Base-by-base conservation (phyloP, 2,329 filamentous ascomycete species). In the Tolypocladium cylindrosporum region DNA sequence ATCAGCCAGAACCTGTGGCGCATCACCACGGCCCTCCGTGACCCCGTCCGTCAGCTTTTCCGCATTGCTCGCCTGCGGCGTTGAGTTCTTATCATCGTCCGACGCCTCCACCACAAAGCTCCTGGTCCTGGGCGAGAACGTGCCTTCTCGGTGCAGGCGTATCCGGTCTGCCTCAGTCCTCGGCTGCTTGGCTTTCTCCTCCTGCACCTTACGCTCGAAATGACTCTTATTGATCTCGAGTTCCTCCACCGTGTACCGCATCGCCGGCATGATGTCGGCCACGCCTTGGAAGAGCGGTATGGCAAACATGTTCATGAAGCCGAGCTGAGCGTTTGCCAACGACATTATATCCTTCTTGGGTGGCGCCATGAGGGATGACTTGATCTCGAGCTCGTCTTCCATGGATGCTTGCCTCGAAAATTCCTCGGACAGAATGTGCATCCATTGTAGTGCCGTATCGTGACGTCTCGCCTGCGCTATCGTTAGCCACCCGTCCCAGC, bases 251-350 rank as follows among this genome's bases (percentile, higher is more conserved):
- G 88, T 90, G 71, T 95, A 97, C 55, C 80, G 78, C 85, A 97
- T 90, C 27, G 83, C 84, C 2, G 94, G 92, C 67, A 97, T 81
- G 41, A 97, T 83, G 65, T 95, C 89, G 37, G 90, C 86, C 9
- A 97, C 87, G 9, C 89, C 90, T 68, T 91, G 86, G 69, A 99
- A 99, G 0, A 99, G 80, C 1, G 94, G 94, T 54, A 92, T 85
- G 19, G 93, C 94, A 71, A 97, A 97, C 66, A 97, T 83, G 63
- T 91, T 94, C 90, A 97, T 97, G 74, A 99, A 99, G 31, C 90
- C 88, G 57, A 97, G 88, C 73, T 99, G 94, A 9, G 91, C 89
- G 64, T 90, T 91, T 62, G 86, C 89, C 56, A 97, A 80, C 57
- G 93, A 92, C 61, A 91, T 78, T 39, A 89, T 79, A 65, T 97